Evolutionary conservation across 441 rosid species (phyloP).

Genomic region (Theobroma grandiflorum): DNA sequence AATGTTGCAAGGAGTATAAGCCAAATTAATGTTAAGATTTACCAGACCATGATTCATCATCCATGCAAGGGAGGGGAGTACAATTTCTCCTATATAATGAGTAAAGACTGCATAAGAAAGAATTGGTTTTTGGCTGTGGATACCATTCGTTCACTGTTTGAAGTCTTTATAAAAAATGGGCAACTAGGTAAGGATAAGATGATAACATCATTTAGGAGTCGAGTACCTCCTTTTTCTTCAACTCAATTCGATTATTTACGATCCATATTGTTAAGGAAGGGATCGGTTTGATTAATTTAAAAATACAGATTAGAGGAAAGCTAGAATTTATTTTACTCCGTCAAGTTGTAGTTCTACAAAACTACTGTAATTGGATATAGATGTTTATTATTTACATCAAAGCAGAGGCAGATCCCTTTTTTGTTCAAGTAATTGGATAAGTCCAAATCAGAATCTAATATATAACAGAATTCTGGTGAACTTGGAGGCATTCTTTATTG

Average conservation of each 20-base stretch:
- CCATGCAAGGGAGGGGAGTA: constrained; percentile 66
- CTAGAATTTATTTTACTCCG: constrained; percentile 32
- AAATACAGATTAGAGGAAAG: constrained; percentile 27
- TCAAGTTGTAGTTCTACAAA: too few species aligned
- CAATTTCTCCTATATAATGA: constrained; percentile 17
- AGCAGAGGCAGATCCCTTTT: not conserved
- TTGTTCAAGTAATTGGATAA: constrained; percentile 23
- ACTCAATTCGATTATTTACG: constrained; percentile 54
- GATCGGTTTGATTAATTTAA: constrained; percentile 28
- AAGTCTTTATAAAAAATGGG: constrained; percentile 61
- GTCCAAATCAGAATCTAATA: too few species aligned
- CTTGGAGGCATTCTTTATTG: too few species aligned
- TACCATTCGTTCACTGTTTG: constrained; percentile 60
- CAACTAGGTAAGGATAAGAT: constrained; percentile 58
- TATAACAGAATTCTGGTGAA: too few species aligned
- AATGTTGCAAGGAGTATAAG: constrained; percentile 43
- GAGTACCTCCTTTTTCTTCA: constrained; percentile 65
- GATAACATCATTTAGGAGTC: constrained; percentile 51
- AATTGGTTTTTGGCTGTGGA: constrained; percentile 66
- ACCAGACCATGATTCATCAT: constrained; percentile 87
- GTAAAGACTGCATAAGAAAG: constrained; percentile 71
- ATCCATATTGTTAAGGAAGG: constrained; percentile 41
- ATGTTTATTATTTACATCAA: constrained; percentile 23
- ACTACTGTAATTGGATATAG: too few species aligned
- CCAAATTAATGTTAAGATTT: constrained; percentile 64